Conservation (phyloP, 495 filamentous ascomycete species). For the Trichocladium uniseriatum region DNA sequence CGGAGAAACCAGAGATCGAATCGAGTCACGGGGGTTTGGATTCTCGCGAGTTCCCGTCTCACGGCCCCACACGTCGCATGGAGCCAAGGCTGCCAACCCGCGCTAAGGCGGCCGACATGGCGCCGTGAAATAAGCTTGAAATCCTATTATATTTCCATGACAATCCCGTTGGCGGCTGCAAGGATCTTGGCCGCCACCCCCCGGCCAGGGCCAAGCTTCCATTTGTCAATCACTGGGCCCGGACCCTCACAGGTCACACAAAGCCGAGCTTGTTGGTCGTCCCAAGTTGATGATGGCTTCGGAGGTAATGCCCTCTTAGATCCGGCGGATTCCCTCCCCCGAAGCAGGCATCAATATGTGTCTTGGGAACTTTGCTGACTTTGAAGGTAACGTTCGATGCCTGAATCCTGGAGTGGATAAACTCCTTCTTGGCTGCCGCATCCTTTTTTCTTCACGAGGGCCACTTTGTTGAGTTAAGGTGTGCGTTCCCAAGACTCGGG, state of each 20-base stretch:
- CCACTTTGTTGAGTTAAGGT: too few relatives aligned
- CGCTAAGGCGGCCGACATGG: conserved; percentile 11
- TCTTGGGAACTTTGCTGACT: not conserved
- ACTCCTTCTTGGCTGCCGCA: too few relatives aligned
- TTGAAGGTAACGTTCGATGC: too few relatives aligned
- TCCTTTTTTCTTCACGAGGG: too few relatives aligned
- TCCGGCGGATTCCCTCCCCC: not conserved
- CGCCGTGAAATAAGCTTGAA: conserved; percentile 29
- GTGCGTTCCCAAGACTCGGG: too few relatives aligned
- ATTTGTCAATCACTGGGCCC: not conserved
- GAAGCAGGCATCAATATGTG: too few relatives aligned
- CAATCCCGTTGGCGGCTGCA: conserved; percentile 18
- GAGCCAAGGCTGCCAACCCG: conserved; percentile 12
- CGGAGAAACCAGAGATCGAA: too few relatives aligned
- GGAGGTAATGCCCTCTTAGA: not conserved
- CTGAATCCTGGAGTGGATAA: too few relatives aligned
- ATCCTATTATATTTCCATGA: conserved; percentile 24
- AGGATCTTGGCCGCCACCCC: conserved; percentile 7
- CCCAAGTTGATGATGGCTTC: not conserved
- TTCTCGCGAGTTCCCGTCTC: not conserved
- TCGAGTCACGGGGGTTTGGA: not conserved
- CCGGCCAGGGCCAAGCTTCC: conserved; percentile 3
- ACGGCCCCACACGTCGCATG: not conserved
- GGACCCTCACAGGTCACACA: not conserved
- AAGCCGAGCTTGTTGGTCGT: not conserved